phyloP scores from a whole-genome alignment of 2,329 filamentous ascomycete species.

The Blumeriella jaapii region DNA sequence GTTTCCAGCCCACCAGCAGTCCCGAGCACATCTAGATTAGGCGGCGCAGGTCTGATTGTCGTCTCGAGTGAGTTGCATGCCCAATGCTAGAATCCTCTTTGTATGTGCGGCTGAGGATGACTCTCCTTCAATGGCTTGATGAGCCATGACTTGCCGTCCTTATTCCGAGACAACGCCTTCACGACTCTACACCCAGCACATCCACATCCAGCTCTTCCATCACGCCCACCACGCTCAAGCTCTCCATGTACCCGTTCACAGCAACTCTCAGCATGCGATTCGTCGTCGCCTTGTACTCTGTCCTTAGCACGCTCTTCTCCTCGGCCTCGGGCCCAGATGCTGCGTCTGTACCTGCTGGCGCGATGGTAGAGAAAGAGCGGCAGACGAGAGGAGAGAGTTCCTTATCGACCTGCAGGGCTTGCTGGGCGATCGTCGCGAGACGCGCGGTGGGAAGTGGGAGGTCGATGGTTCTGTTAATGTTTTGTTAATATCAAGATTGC shows the following conservation, averaged over 20 bases:
- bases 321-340: conserved; percentile 7
- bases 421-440: conserved; percentile 64
- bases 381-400: conserved; percentile 80
- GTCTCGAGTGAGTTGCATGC: too few relatives aligned
- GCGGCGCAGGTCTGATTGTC: too few relatives aligned
- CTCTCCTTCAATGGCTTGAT: too few relatives aligned
- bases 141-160: too few relatives aligned
- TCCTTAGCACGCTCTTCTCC: conserved; percentile 45
- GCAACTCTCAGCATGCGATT: conserved; percentile 95
- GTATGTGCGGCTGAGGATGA: too few relatives aligned
- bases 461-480: conserved; percentile 19
- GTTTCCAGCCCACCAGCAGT: too few relatives aligned
- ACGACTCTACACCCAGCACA: conserved; percentile 43
- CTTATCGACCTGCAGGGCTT: conserved; percentile 70
- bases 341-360: too few relatives aligned
- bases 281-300: conserved; percentile 76
- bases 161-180: not conserved
- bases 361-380: conserved; percentile 51
- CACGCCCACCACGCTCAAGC: conserved; percentile 70
- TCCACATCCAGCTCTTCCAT: conserved; percentile 88
- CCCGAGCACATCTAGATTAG: too few relatives aligned
- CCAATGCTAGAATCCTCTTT: too few relatives aligned
- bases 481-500: not conserved
- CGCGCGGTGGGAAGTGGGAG: conserved; percentile 67
- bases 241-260: conserved; percentile 95